phyloP scores from a whole-genome alignment of 371 early-diverging fungal genomes.

The Rhizopus microsporus region DNA sequence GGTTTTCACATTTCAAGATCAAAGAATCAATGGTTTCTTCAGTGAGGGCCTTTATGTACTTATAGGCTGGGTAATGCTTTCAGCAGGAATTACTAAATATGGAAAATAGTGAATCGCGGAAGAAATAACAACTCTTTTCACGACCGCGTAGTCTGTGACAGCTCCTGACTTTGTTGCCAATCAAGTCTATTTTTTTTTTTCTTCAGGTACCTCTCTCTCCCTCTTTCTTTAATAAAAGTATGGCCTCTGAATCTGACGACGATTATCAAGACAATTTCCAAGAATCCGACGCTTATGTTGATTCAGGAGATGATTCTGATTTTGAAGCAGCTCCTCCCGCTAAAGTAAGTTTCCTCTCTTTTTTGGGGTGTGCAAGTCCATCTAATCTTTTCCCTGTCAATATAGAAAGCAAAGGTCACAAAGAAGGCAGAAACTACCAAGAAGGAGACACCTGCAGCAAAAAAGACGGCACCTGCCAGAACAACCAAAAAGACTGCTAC shows the following conservation, averaged over 20 bases:
- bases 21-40: no score
- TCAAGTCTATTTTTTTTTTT: no score
- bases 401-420: slow-evolving; percentile 13
- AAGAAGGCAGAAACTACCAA: not conserved
- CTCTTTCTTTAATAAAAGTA: not conserved
- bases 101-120: no score
- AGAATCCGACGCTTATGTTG: slow-evolving; percentile 13
- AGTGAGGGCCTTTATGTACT: no score
- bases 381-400: not conserved
- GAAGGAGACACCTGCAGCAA: not conserved
- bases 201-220: not conserved
- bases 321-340: slow-evolving; percentile 6
- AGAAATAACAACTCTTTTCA: no score
- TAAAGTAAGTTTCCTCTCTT: slow-evolving; percentile 6
- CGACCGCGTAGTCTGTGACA: no score
- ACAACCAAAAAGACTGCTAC: slow-evolving; percentile 4
- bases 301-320: slow-evolving; percentile 21
- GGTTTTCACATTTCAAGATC: no score
- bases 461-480: slow-evolving; percentile 9
- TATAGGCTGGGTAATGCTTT: no score
- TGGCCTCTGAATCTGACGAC: slow-evolving; percentile 23
- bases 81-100: no score
- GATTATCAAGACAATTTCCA: slow-evolving; percentile 10
- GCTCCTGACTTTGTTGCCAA: no score
- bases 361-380: not conserved